These are phyloP conservation scores for Apiospora phragmitis DNA, from an alignment of 2,329 filamentous ascomycete species.

Conservation along the genomic window DNA sequence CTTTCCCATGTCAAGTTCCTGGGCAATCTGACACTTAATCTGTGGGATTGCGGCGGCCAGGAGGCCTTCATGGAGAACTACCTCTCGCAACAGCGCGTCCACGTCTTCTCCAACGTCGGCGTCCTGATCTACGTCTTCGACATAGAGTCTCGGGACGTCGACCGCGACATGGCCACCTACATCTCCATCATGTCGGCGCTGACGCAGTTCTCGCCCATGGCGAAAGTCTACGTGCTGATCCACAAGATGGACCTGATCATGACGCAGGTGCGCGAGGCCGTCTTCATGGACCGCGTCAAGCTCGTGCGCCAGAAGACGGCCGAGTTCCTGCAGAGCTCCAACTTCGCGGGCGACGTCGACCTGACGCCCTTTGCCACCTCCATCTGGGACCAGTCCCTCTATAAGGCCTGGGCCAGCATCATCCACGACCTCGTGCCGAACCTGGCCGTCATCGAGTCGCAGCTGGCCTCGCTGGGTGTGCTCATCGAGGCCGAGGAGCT, in stretches of 20 bases:
- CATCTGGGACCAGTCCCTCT: constrained; percentile 98
- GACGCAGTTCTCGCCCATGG: constrained; percentile 76
- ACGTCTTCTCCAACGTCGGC: constrained; percentile 95
- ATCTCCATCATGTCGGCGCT: constrained; percentile 86
- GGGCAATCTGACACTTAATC: constrained; percentile 92
- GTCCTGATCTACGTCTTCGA: constrained; percentile 99
- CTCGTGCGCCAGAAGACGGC: constrained; percentile 74
- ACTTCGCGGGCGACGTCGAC: constrained; percentile 50
- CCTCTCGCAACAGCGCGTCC: constrained; percentile 88
- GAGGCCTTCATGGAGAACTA: constrained; percentile 99
- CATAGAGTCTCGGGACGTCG: constrained; percentile 92
- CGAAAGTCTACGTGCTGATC: constrained; percentile 90
- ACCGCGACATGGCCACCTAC: constrained; percentile 91
- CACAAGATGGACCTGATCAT: constrained; percentile 99
- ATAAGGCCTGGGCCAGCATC: constrained; percentile 97
- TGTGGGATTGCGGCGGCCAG: constrained; percentile 99
- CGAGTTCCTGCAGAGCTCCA: constrained; percentile 49
- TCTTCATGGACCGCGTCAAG: constrained; percentile 82
- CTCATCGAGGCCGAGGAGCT: constrained; percentile 92
- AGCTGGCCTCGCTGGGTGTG: constrained; percentile 78
- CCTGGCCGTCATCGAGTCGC: constrained; percentile 80
- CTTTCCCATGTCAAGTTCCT: constrained; percentile 99
- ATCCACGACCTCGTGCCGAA: constrained; percentile 99
- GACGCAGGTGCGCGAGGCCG: constrained; percentile 71
- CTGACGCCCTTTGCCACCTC: constrained; percentile 91